phyloP scores from a whole-genome alignment of 2,329 filamentous ascomycete species.

The Trichoderma gracile region DNA sequence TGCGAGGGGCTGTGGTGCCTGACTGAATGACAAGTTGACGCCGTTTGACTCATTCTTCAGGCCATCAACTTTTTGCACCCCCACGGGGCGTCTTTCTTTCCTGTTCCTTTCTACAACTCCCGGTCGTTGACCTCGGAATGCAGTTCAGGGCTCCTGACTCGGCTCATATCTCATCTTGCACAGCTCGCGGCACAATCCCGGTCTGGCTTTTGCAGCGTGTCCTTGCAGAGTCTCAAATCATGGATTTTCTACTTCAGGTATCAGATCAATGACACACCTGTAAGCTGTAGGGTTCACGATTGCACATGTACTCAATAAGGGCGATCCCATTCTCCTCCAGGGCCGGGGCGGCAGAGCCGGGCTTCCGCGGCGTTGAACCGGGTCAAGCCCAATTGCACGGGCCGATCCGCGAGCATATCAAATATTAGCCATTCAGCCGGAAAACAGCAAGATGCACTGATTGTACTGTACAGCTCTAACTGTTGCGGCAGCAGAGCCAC shows the following conservation, averaged over 20 bases:
- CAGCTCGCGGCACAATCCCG: neutral
- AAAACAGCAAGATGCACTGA: too few species aligned
- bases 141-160: conserved; percentile 1
- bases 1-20: neutral
- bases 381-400: conserved; percentile 1
- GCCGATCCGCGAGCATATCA: conserved; percentile 10
- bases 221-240: too few species aligned
- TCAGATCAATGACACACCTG: too few species aligned
- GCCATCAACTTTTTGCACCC: neutral
- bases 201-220: too few species aligned
- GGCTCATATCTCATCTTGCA: neutral
- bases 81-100: neutral
- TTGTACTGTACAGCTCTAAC: too few species aligned
- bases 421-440: conserved; percentile 14
- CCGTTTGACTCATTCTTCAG: too few species aligned
- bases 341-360: conserved; percentile 12
- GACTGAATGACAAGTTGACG: too few species aligned
- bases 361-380: neutral
- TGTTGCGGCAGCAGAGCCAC: too few species aligned
- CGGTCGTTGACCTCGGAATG: neutral
- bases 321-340: neutral
- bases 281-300: neutral
- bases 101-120: neutral
- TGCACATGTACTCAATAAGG: neutral
- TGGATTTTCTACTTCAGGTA: too few species aligned